Percentiles rank a stretch among this genome's conserved stretches.
phyloP scores from a whole-genome alignment of 345 rosid species.

The Salix koriyanagi region DNA sequence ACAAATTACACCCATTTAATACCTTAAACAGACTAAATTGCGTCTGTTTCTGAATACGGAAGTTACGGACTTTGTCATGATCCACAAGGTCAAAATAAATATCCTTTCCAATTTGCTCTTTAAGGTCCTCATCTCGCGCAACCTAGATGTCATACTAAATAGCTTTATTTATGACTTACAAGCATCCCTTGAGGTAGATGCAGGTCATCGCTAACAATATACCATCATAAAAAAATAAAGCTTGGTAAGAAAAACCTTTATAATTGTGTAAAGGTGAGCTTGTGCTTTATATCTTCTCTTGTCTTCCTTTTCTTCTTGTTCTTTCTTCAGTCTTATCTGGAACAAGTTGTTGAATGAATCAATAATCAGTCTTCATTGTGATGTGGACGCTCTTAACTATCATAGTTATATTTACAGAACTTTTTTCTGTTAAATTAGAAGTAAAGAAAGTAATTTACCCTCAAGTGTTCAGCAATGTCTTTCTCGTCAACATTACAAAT shows the following conservation, averaged over 20 bases:
- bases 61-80: conserved; percentile 89
- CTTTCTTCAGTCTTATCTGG: conserved; percentile 87
- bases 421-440: not conserved
- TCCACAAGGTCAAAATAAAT: conserved; percentile 92
- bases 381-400: not conserved
- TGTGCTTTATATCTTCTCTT: conserved; percentile 88
- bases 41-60: conserved; percentile 82
- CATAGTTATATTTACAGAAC: not conserved
- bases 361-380: not conserved
- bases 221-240: not conserved
- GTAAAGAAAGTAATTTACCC: conserved; percentile 55
- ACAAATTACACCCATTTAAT: conserved; percentile 5
- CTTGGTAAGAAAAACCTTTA: conserved; percentile 49
- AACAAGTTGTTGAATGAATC: conserved; percentile 13
- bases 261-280: conserved; percentile 80
- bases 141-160: conserved; percentile 40
- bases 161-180: not conserved
- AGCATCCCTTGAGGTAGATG: not conserved
- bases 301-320: conserved; percentile 92
- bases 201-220: not conserved
- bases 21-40: conserved; percentile 82
- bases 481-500: conserved; percentile 94
- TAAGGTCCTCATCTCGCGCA: conserved; percentile 83
- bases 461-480: conserved; percentile 91
- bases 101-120: conserved; percentile 85